A percentile compares a stretch with the other conserved stretches of the same genome.
Conservation (phyloP, 176 grass and related monocot species). For the Zoysia japonica region DNA sequence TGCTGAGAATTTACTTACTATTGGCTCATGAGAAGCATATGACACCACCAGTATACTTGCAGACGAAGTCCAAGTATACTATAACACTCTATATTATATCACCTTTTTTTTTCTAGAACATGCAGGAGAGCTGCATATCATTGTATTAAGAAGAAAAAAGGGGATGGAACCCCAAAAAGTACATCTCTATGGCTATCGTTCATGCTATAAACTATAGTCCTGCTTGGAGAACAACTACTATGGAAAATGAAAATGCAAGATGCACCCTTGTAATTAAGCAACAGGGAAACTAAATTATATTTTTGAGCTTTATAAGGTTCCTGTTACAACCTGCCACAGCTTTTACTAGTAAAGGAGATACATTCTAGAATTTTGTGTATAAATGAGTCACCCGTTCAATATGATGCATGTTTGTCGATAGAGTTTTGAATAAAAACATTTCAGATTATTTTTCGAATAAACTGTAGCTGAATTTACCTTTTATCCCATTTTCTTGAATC, state of each 20-base stretch:
- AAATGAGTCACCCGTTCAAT: constrained; percentile 6
- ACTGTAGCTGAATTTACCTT: background rate
- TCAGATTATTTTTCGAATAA: background rate
- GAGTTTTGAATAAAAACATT: background rate
- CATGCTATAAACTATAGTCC: background rate
- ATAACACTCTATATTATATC: background rate
- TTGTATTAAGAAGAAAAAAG: too few species aligned
- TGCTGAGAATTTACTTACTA: background rate
- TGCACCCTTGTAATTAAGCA: background rate
- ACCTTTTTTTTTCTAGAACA: too few species aligned
- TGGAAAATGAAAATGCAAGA: background rate
- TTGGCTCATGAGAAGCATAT: constrained; percentile 20
- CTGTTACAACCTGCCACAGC: background rate
- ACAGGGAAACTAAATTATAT: constrained; percentile 3
- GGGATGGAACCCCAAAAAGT: too few species aligned
- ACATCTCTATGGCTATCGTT: background rate
- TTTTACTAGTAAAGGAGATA: background rate
- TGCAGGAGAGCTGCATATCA: too few species aligned
- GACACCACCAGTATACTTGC: background rate
- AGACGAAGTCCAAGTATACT: background rate
- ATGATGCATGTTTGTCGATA: background rate
- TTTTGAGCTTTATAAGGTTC: background rate
- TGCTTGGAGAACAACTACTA: constrained; percentile 4
- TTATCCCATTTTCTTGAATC: background rate
- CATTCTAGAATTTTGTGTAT: background rate